Evolutionary conservation across 805 yeast genomes (phyloP), one percentile per base, ranked within the genome.

Genomic region (Candida germanica): DNA sequence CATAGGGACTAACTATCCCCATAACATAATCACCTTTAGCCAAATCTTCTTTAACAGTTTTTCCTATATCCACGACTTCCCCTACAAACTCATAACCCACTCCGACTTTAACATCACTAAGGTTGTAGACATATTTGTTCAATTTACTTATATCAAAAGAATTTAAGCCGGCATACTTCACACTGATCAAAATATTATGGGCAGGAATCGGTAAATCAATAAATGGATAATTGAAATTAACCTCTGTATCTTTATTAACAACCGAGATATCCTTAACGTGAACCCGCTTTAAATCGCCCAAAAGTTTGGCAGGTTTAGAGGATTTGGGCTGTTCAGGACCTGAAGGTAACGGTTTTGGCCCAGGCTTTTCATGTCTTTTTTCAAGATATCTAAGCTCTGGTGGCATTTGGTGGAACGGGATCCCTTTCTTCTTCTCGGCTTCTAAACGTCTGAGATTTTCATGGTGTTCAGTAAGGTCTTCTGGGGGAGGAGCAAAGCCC

Each of bases 51-150:
- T 43, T 40, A 4, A 42, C 43, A 14, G 49, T 51, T 22, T 64
- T 50, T 6, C 91, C 91, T 14, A 79, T 76, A 19, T 71, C 69
- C 3, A 66, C 64, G 19, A 84, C 61, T 4, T 60, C 59, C 15
- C 94, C 94, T 16, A 78, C 62, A 54, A 74, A 84, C 44, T 82
- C 89, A 47, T 83, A 73, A 1, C 93, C 93, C 19, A 81, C 54
- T 6, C 89, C 88, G 6, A 67, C 51, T 45, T 77, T 71, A 39
- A 71, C 75, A 26, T 77, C 73, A 25, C 75, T 71, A 35, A 76
- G 56, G 42, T 78, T 75, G 17, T 68, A 56, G 12, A 67, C 52
- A 48, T 77, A 79, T 26, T 77, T 71, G 49, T 77, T 75, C 50
- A 75, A 65, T 35, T 82, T 74, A 39, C 79, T 70, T 46, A 80